These are phyloP conservation scores for Fusarium siculi DNA, from an alignment of 2,329 filamentous ascomycete genomes.

Conservation along the genomic window DNA sequence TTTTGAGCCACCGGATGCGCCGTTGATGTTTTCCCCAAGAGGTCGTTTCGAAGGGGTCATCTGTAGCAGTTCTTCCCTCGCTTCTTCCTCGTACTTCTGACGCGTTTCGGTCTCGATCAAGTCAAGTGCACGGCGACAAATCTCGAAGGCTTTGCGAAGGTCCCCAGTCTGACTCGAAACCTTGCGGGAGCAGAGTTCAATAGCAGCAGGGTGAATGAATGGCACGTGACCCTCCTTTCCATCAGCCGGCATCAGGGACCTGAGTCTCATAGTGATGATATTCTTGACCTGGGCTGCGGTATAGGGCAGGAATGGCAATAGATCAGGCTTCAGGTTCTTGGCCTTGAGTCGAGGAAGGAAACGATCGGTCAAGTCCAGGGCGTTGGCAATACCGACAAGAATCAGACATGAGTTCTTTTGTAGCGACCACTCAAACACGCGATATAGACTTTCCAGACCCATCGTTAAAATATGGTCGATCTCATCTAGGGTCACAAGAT, in stretches of 20 bases:
- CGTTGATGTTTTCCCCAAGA: slow-evolving; percentile 82
- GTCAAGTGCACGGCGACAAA: slow-evolving; percentile 89
- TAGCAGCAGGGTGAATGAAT: slow-evolving; percentile 92
- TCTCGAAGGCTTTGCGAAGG: slow-evolving; percentile 93
- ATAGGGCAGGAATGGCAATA: slow-evolving; percentile 94
- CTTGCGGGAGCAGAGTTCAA: slow-evolving; percentile 94
- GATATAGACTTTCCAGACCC: slow-evolving; percentile 89
- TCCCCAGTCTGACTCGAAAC: slow-evolving; percentile 95
- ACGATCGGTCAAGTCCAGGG: slow-evolving; percentile 92
- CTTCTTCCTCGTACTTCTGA: slow-evolving; percentile 74
- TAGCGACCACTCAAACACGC: slow-evolving; percentile 96
- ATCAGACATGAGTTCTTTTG: slow-evolving; percentile 81
- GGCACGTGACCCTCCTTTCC: slow-evolving; percentile 74
- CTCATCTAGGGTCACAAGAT: slow-evolving; percentile 91
- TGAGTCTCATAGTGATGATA: slow-evolving; percentile 86
- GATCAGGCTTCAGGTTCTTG: slow-evolving; percentile 87
- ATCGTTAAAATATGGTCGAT: slow-evolving; percentile 93
- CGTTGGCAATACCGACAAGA: slow-evolving; percentile 94
- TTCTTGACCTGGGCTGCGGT: slow-evolving; percentile 86
- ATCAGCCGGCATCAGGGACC: slow-evolving; percentile 70
- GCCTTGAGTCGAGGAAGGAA: slow-evolving; percentile 94
- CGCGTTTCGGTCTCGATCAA: slow-evolving; percentile 87
- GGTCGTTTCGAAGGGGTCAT: slow-evolving; percentile 79
- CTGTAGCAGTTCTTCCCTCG: slow-evolving; percentile 65
- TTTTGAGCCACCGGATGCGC: slow-evolving; percentile 58